Evolutionary conservation across 2,329 filamentous ascomycete species (phyloP), one percentile per base, ranked within the genome.

Genomic region (Microdochium trichocladiopsis): DNA sequence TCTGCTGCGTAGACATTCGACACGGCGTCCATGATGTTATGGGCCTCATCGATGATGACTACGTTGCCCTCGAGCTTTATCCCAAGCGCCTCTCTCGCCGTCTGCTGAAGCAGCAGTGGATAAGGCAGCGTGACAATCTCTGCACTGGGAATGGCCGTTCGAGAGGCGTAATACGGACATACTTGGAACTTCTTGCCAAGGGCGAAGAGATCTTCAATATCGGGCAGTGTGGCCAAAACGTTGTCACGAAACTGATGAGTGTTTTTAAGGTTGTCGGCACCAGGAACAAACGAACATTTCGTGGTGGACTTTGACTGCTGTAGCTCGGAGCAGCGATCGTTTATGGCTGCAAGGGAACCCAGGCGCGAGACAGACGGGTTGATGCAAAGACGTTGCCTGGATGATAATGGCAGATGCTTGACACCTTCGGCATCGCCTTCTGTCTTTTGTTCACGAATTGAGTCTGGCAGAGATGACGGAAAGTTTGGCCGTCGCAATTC

Each of bases 1-100:
- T 88, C 83, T 0, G 90, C 83, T 0, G 92, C 92, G 65, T 96
- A 85, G 31, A 96, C 94, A 47, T 85, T 87, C 16, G 90, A 82
- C 47, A 99, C 90, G 0, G 93, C 91, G 66, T 96, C 92, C 87
- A 96, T 96, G 50, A 99, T 81, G 63, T 99, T 99, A 66, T 99
- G 94, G 0, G 94, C 94, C 72, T 99, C 94, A 60, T 99, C 94
- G 48, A 99, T 89, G 24, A 99, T 88, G n/a, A 99, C 84, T 0
- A 99, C 77, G 62, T 95, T 94, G 4, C 85, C 84, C 60, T 95
- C 91, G 9, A 99, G 70, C 23, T 87, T 93, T 45, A 99, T 84
- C 0, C 88, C 87, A 0, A 99, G 76, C 0, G 94, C 91, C 55
- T 97, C 92, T 49, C 94, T 79, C 0, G 94, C 92, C 3, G 84